These are phyloP conservation scores for Alternaria conjuncta DNA, from an alignment of 2,329 filamentous ascomycete genomes.

Conservation along the genomic window DNA sequence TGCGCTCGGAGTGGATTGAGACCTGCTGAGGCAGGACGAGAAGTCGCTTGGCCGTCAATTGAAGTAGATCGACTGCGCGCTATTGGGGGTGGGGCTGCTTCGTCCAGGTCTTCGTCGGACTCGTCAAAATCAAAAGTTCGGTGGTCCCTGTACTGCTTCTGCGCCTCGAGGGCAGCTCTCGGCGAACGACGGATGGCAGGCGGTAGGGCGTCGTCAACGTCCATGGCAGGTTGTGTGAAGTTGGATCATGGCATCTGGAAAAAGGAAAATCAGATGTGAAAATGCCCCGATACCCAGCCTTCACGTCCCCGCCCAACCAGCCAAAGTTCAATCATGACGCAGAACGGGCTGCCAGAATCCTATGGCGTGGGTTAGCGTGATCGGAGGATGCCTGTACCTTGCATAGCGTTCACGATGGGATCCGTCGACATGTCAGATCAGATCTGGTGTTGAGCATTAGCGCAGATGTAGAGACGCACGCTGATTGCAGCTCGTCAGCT, in stretches of 20 bases:
- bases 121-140: slow-evolving; percentile 16
- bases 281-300: slow-evolving; percentile 1
- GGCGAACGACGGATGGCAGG: slow-evolving; percentile 29
- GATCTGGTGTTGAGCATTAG: slow-evolving; percentile 1
- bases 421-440: neutral
- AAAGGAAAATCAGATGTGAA: slow-evolving; percentile 5
- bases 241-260: slow-evolving; percentile 3
- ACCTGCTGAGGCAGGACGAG: slow-evolving; percentile 12
- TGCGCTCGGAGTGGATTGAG: slow-evolving; percentile 29
- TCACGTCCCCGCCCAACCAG: slow-evolving; percentile 6
- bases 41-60: neutral
- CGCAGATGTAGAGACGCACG: neutral
- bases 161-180: slow-evolving; percentile 23
- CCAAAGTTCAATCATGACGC: slow-evolving; percentile 13
- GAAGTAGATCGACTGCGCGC: slow-evolving; percentile 20
- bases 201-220: slow-evolving; percentile 20
- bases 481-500: neutral
- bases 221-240: slow-evolving; percentile 20
- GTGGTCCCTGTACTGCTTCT: slow-evolving; percentile 15
- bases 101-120: slow-evolving; percentile 20
- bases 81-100: slow-evolving; percentile 27
- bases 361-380: slow-evolving; percentile 11
- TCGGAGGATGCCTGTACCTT: slow-evolving; percentile 11
- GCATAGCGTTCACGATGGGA: slow-evolving; percentile 6
- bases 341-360: slow-evolving; percentile 9